Base-by-base conservation (phyloP, 2,329 filamentous ascomycete species). In the Pestalotiopsis sp. region DNA sequence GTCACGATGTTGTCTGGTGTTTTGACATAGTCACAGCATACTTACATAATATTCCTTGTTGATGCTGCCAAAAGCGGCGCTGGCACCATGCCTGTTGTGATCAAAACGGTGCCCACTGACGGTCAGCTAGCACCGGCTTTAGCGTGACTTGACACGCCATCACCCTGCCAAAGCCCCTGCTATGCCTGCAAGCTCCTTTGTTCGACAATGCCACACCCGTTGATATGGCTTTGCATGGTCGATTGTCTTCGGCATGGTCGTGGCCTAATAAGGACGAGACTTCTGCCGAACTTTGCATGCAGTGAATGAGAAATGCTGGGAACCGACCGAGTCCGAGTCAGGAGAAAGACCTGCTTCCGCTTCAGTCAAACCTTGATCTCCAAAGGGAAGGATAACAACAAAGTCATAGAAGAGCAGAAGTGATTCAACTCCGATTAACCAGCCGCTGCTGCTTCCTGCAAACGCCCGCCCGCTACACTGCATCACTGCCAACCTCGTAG, bases 71-170 rank as follows among this genome's bases (percentile, higher is more conserved):
- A 36, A 36, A 36, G 31, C 31, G 31, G 31, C 31, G 31, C 7
- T 6, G 31, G 31, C 31, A 36, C 31, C 31, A 36, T 36, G 31
- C 31, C 6, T 9, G 31, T 9, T 36, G 31, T 36, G 31, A 36
- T 36, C 31, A 36, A 36, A 36, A 36, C 31, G 31, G 31, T 36
- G 31, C 31, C 31, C 31, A 36, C 31, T 36, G 31, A 36, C 31
- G 31, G 31, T 9, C 31, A 36, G 31, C 31, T 17, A n/a, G 20
- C 27, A 52, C 14, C 38, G 36, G 20, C 31, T 31, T 60, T 67
- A 67, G 65, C 52, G 65, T 60, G 31, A 67, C 60, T 67, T 59
- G 65, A 67, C 65, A 45, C 52, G 52, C 31, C 65, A 67, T 67
- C 52, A 6, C 65, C 58, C 31, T 36, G 52, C 25, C 4, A 23